Evolutionary conservation across 768 basidiomycete species (phyloP).

Genomic region (Amanita jacksonii): DNA sequence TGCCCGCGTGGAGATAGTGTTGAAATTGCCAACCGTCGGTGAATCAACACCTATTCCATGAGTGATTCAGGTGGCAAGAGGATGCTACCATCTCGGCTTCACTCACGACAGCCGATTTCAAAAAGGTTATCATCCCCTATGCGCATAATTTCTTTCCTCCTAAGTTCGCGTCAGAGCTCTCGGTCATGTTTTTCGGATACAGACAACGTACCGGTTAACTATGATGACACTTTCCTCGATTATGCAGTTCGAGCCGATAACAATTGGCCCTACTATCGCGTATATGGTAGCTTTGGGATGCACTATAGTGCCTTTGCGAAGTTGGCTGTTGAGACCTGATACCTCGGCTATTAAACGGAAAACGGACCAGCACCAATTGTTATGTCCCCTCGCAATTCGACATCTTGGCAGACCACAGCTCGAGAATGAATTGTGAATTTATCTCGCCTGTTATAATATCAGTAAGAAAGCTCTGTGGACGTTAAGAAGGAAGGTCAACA

Average conservation of each 20-base stretch:
- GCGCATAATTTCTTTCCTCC: slow-evolving; percentile 77
- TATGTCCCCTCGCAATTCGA: slow-evolving; percentile 89
- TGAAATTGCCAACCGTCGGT: slow-evolving; percentile 74
- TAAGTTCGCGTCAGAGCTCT: slow-evolving; percentile 14
- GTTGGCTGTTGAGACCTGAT: no score
- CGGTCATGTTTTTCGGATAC: background rate
- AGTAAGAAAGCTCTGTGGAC: slow-evolving; percentile 5
- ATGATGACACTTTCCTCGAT: slow-evolving; percentile 89
- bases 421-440: slow-evolving; percentile 87
- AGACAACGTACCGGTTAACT: slow-evolving; percentile 57
- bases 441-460: slow-evolving; percentile 50
- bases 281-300: slow-evolving; percentile 94
- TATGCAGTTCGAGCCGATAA: slow-evolving; percentile 82
- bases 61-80: background rate
- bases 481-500: slow-evolving; percentile 17
- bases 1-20: slow-evolving; percentile 78
- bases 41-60: slow-evolving; percentile 66
- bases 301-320: slow-evolving; percentile 60
- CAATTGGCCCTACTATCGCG: slow-evolving; percentile 83
- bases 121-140: slow-evolving; percentile 93
- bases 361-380: slow-evolving; percentile 74
- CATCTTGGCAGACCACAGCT: slow-evolving; percentile 87
- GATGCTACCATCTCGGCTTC: background rate
- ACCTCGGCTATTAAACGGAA: background rate
- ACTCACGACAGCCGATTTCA: slow-evolving; percentile 87